Conservation (phyloP, 306 rosid species). For the Erythrophleum fordii region DNA sequence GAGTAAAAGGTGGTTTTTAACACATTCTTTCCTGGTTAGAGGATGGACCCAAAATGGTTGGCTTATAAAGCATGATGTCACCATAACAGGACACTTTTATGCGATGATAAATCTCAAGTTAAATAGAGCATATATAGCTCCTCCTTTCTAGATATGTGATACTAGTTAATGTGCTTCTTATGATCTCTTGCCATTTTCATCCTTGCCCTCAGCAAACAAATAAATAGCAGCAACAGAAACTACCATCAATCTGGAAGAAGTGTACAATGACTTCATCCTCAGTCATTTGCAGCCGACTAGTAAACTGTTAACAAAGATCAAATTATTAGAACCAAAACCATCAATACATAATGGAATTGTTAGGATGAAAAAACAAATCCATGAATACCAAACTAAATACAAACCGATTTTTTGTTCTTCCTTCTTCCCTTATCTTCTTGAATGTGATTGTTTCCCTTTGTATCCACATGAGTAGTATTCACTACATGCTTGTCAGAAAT, state of each 20-base stretch:
- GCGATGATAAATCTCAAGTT: conserved; percentile 4
- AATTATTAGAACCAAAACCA: conserved; percentile 22
- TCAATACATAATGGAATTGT: not conserved
- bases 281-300: conserved; percentile 82
- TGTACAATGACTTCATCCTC: conserved; percentile 82
- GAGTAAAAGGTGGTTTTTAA: conserved; percentile 1
- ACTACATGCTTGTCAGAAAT: conserved; percentile 36
- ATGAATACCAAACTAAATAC: conserved; percentile 27
- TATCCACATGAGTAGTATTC: conserved; percentile 34
- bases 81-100: conserved; percentile 2
- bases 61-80: not conserved
- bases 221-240: conserved; percentile 32
- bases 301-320: conserved; percentile 53
- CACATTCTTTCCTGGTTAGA: not conserved
- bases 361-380: conserved; percentile 11
- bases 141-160: conserved; percentile 9
- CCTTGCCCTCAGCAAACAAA: conserved; percentile 17
- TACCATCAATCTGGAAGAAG: conserved; percentile 92
- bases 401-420: conserved; percentile 74
- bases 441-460: conserved; percentile 40
- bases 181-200: conserved; percentile 3
- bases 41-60: not conserved
- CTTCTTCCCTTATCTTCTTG: conserved; percentile 61
- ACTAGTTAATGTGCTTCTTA: not conserved
- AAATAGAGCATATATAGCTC: not conserved